Conservation (phyloP, 129 eudicot genomes). For the Lonicera japonica region DNA sequence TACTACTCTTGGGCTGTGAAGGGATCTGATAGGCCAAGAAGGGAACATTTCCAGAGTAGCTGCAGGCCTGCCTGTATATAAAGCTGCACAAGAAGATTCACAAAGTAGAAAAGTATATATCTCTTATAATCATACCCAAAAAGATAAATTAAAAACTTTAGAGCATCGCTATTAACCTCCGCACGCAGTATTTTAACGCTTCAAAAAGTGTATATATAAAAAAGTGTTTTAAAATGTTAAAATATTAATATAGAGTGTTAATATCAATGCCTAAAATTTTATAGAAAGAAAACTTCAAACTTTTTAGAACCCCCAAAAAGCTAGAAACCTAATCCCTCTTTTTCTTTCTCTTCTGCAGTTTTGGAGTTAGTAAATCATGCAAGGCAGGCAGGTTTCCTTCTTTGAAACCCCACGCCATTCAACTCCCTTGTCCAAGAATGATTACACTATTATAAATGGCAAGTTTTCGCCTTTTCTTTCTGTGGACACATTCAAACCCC, state of each 20-base stretch:
- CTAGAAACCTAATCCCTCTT: conserved; percentile 41
- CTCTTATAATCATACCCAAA: conserved; percentile 35
- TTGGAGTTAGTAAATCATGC: conserved; percentile 68
- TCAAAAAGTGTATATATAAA: too few species aligned
- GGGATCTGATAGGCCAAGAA: conserved; percentile 97
- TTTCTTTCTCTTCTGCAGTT: conserved; percentile 25
- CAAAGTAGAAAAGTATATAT: conserved; percentile 20
- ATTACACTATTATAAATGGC: conserved; percentile 36
- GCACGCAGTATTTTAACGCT: too few species aligned
- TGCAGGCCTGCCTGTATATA: conserved; percentile 68
- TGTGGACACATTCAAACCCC: conserved; percentile 60
- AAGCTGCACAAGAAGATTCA: conserved; percentile 84
- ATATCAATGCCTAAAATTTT: too few species aligned
- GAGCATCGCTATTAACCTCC: too few species aligned
- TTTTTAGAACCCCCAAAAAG: conserved; percentile 3
- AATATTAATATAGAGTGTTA: too few species aligned
- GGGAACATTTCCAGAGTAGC: conserved; percentile 99
- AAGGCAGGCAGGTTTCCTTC: conserved; percentile 39
- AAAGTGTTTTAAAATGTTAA: too few species aligned
- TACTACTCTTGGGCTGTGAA: conserved; percentile 62
- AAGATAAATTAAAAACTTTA: too few species aligned
- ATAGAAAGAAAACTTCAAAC: too few species aligned
- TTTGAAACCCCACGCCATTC: conserved; percentile 53
- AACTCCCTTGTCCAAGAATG: conserved; percentile 32
- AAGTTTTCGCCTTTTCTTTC: conserved; percentile 10